These are phyloP conservation scores for Angomonas ambiguus DNA, from an alignment of 208 protist species.

Conservation along the genomic window DNA sequence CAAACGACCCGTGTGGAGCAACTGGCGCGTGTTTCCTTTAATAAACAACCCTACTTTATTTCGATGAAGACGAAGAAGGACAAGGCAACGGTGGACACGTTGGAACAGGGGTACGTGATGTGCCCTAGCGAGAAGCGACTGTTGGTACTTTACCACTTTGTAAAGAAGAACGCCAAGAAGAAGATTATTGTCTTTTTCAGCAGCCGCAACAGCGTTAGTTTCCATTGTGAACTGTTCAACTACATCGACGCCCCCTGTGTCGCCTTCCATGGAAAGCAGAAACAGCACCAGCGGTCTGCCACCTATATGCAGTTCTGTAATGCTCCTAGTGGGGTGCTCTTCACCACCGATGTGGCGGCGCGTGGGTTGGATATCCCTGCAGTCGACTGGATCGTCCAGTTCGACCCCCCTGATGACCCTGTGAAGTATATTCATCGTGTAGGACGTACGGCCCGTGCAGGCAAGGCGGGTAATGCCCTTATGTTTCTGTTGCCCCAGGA, in stretches of 20 bases:
- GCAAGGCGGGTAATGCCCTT: conserved; percentile 89
- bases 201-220: conserved; percentile 97
- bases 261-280: conserved; percentile 99
- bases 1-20: conserved; percentile 98
- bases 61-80: conserved; percentile 93
- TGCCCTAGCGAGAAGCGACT: conserved; percentile 95
- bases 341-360: conserved; percentile 99
- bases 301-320: conserved; percentile 99
- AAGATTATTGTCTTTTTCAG: conserved; percentile 99
- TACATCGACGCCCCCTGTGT: conserved; percentile 99
- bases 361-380: conserved; percentile 98
- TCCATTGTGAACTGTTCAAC: conserved; percentile 99
- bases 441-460: conserved; percentile 96
- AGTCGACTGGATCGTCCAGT: conserved; percentile 99
- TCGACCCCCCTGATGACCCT: conserved; percentile 99
- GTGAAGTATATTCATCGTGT: conserved; percentile 99
- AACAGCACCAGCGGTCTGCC: conserved; percentile 98
- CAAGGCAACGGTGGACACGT: conserved; percentile 91
- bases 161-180: conserved; percentile 98
- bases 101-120: conserved; percentile 98
- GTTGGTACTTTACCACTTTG: conserved; percentile 98
- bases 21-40: conserved; percentile 94
- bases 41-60: conserved; percentile 93
- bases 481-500: conserved; percentile 98
- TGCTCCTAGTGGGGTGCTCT: conserved; percentile 95